Conservation (phyloP, 768 basidiomycete genomes). For the Leccinum pellstonianum region DNA sequence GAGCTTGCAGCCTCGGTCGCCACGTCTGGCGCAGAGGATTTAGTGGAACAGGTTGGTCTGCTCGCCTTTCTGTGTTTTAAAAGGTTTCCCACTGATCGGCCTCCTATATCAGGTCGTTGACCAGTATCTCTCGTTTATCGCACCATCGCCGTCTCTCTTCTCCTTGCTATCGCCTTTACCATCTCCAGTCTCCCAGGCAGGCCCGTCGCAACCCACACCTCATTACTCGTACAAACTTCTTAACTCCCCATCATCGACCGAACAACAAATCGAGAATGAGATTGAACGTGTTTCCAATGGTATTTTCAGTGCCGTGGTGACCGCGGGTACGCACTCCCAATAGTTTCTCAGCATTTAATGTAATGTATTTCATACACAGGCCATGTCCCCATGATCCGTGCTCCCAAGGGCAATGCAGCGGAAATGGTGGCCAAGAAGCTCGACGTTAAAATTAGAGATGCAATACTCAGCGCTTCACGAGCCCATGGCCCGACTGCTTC, state of each 20-base stretch:
- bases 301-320: slow-evolving; percentile 87
- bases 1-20: slow-evolving; percentile 91
- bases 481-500: slow-evolving; percentile 53
- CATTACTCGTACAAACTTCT: slow-evolving; percentile 79
- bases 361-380: not conserved
- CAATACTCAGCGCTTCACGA: slow-evolving; percentile 67
- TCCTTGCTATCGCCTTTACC: slow-evolving; percentile 72
- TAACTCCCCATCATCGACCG: slow-evolving; percentile 87
- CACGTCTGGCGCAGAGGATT: slow-evolving; percentile 76
- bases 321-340: slow-evolving; percentile 58
- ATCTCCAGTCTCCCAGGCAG: slow-evolving; percentile 34
- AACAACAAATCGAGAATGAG: slow-evolving; percentile 89
- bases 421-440: slow-evolving; percentile 99
- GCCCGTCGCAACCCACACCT: slow-evolving; percentile 37
- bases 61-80: not conserved
- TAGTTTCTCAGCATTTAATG: not conserved
- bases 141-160: slow-evolving; percentile 90
- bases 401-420: slow-evolving; percentile 93
- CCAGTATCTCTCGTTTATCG: slow-evolving; percentile 95
- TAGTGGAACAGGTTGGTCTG: slow-evolving; percentile 65
- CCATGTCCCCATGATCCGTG: slow-evolving; percentile 41
- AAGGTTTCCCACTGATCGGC: not conserved
- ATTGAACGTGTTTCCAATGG: slow-evolving; percentile 90
- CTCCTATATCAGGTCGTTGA: slow-evolving; percentile 69
- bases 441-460: slow-evolving; percentile 88